Conservation (phyloP, 306 rosid genomes). For the Styphnolobium japonicum region DNA sequence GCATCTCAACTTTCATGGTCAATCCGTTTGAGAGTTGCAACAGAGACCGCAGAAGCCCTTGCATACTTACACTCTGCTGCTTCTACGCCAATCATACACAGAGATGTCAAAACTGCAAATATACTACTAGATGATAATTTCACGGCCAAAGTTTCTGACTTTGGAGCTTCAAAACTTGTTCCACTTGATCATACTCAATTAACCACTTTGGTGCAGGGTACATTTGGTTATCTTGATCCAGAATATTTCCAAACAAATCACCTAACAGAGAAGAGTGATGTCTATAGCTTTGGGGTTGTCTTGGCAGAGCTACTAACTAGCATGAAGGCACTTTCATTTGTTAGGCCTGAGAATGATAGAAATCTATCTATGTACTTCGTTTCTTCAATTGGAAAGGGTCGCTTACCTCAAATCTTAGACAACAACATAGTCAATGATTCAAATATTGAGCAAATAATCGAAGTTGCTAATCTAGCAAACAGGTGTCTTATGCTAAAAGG, state of each 20-base stretch:
- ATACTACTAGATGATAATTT: neutral
- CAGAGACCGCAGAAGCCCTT: conserved; percentile 24
- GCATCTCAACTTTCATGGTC: conserved; percentile 15
- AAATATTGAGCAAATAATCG: conserved; percentile 13
- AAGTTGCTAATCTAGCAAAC: conserved; percentile 10
- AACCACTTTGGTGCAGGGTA: conserved; percentile 31
- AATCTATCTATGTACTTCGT: neutral
- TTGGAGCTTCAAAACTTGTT: neutral
- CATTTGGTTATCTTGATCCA: conserved; percentile 24
- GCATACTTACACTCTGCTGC: conserved; percentile 27
- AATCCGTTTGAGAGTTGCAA: conserved; percentile 1
- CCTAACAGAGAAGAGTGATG: conserved; percentile 34
- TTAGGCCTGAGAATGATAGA: neutral
- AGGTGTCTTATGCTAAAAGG: conserved; percentile 10
- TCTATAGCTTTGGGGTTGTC: neutral
- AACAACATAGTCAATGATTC: neutral
- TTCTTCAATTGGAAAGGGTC: conserved; percentile 11
- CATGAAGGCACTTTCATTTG: neutral
- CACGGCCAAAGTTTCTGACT: neutral
- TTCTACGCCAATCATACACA: conserved; percentile 14
- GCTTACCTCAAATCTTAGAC: conserved; percentile 17
- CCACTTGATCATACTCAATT: conserved; percentile 19
- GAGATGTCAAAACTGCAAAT: neutral
- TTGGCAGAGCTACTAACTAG: neutral
- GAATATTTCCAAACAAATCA: conserved; percentile 16